These are phyloP conservation scores for Botrytis cinerea DNA, from an alignment of 2,329 filamentous ascomycete genomes.

Conservation along the genomic window DNA sequence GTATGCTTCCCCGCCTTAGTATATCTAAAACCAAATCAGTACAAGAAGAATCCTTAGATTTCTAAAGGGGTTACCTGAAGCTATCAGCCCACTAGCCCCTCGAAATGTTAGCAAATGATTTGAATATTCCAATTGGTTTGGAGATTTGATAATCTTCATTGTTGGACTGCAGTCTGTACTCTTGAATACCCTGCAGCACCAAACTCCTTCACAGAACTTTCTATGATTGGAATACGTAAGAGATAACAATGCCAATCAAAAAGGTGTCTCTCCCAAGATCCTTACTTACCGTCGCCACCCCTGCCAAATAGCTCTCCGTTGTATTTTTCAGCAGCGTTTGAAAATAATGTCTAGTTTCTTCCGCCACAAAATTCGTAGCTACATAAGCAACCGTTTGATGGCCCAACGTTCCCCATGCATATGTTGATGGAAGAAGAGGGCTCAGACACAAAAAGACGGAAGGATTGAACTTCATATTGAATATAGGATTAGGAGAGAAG, in stretches of 20 bases:
- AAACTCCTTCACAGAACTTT: not conserved
- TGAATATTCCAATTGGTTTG: no score
- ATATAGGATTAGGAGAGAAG: not conserved
- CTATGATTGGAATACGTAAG: not conserved
- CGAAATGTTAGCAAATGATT: not conserved
- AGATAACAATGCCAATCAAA: not conserved
- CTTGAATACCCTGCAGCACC: not conserved
- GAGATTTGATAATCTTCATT: no score
- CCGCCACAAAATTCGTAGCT: conserved; percentile 60
- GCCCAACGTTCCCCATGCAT: conserved; percentile 51
- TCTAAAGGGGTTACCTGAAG: conserved; percentile 22
- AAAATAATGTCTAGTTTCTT: conserved; percentile 57
- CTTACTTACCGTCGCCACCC: conserved; percentile 52
- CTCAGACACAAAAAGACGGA: conserved; percentile 8
- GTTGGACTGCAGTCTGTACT: no score
- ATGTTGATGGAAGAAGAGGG: conserved; percentile 22
- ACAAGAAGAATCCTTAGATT: not conserved
- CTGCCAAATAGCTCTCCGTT: conserved; percentile 59
- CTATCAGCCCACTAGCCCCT: conserved; percentile 60
- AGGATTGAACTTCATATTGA: not conserved
- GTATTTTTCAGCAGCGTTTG: conserved; percentile 57
- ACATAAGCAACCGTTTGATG: conserved; percentile 67
- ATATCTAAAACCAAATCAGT: conserved; percentile 49
- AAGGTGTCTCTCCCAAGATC: not conserved
- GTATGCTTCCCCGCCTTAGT: conserved; percentile 63